Evolutionary conservation across 2,329 filamentous ascomycete species (phyloP).

Genomic region (Paramyrothecium roridum): DNA sequence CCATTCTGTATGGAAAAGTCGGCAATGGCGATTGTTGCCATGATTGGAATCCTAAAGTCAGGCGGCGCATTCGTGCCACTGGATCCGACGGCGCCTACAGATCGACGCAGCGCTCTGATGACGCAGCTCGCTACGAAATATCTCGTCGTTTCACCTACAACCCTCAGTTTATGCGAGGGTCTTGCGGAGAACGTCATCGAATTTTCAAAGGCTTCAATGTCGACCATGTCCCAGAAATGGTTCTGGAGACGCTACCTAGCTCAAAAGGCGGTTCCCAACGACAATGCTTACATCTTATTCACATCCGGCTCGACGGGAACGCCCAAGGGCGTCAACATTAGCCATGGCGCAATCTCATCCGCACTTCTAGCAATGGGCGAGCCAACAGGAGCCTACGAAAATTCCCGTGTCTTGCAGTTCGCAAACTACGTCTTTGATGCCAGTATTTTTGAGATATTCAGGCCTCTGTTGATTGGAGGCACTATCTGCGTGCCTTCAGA

Average conservation of each 20-base stretch:
- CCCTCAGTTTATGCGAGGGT: neutral
- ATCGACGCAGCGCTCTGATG: neutral
- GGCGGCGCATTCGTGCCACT: neutral
- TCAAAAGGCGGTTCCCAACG: neutral
- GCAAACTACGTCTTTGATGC: conserved; percentile 18
- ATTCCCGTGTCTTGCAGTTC: conserved; percentile 16
- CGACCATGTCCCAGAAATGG: neutral
- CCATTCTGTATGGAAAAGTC: conserved; percentile 1
- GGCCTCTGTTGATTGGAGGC: conserved; percentile 8
- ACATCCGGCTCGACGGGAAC: conserved; percentile 19
- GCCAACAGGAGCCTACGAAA: conserved; percentile 2
- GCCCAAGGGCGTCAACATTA: conserved; percentile 17
- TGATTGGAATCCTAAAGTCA: neutral
- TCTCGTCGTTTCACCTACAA: neutral
- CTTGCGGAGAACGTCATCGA: neutral
- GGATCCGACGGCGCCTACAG: neutral
- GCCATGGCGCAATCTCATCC: conserved; percentile 9
- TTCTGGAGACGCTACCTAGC: neutral
- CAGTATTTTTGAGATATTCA: conserved; percentile 13
- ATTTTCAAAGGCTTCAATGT: neutral
- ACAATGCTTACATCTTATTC: conserved; percentile 17
- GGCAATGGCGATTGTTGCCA: neutral
- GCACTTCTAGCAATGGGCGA: conserved; percentile 2
- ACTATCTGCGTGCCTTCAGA: conserved; percentile 16
- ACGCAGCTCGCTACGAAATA: neutral